A percentile compares a stretch with the other conserved stretches of the same genome.
Evolutionary conservation across 345 rosid genomes (phyloP).

Genomic region (Pistacia integerrima): DNA sequence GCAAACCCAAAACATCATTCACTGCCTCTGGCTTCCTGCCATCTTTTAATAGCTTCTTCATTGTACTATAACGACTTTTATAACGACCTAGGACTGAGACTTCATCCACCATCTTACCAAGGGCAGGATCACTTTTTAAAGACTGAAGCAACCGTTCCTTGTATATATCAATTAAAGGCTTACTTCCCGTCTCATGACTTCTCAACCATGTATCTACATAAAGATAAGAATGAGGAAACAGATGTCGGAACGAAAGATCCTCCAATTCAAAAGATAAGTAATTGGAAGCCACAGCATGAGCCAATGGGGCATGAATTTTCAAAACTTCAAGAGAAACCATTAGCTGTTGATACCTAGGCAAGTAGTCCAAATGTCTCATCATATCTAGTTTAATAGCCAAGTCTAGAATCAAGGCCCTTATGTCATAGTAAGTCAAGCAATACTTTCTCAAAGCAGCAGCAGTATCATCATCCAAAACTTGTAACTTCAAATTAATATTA

Average conservation of each 20-base stretch:
- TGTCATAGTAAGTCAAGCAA: conserved; percentile 86
- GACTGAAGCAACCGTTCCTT: conserved; percentile 61
- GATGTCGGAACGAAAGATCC: conserved; percentile 76
- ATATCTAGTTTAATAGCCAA: conserved; percentile 77
- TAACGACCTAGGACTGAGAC: conserved; percentile 72
- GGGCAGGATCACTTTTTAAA: conserved; percentile 53
- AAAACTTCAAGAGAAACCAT: conserved; percentile 72
- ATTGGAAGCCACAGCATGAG: conserved; percentile 77
- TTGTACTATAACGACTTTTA: conserved; percentile 86
- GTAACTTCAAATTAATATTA: conserved; percentile 58
- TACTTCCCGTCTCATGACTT: conserved; percentile 63
- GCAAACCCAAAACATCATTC: conserved; percentile 79
- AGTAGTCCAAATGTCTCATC: conserved; percentile 83
- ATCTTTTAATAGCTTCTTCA: conserved; percentile 92
- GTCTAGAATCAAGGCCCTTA: conserved; percentile 79
- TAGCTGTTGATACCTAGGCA: conserved; percentile 78
- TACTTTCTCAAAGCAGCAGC: conserved; percentile 79
- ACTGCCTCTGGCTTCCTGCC: conserved; percentile 89
- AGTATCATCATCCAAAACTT: conserved; percentile 72
- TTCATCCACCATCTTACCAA: conserved; percentile 58
- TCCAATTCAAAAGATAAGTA: conserved; percentile 78
- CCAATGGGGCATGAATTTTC: conserved; percentile 83
- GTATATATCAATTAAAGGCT: conserved; percentile 64
- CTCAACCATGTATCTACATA: conserved; percentile 81
- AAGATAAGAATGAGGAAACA: conserved; percentile 83